A percentile compares a stretch with the other conserved stretches of the same genome.
Evolutionary conservation across 768 basidiomycete species (phyloP).

Genomic region (Mycena albidolilacea): DNA sequence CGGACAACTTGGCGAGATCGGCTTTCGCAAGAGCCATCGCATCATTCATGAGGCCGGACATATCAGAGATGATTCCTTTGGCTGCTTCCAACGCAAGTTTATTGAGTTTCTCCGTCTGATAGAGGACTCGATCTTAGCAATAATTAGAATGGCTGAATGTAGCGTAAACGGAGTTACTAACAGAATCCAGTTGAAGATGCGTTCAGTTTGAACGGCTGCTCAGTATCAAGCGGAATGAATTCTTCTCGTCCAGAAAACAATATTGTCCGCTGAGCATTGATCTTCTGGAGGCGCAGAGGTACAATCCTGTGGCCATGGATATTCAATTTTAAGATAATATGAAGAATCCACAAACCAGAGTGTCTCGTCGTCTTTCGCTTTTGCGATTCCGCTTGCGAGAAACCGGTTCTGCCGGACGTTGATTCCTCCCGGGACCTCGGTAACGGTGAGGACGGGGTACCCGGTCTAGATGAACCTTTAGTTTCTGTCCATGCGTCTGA

Average conservation of each 20-base stretch:
- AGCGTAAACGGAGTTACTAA: conserved; percentile 46
- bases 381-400: conserved; percentile 74
- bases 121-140: conserved; percentile 72
- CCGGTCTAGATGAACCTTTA: conserved; percentile 78
- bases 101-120: conserved; percentile 68
- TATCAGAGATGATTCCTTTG: conserved; percentile 66
- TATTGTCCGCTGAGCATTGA: conserved; percentile 43
- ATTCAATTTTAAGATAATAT: background rate
- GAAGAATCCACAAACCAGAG: conserved; percentile 68
- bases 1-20: conserved; percentile 70
- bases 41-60: conserved; percentile 79
- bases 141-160: background rate
- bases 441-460: conserved; percentile 79
- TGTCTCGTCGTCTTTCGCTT: conserved; percentile 76
- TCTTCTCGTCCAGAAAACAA: conserved; percentile 68
- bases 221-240: conserved; percentile 66
- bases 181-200: conserved; percentile 79
- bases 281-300: conserved; percentile 12
- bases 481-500: conserved; percentile 60
- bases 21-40: conserved; percentile 72
- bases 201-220: conserved; percentile 77
- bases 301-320: conserved; percentile 11
- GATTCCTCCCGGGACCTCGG: conserved; percentile 68
- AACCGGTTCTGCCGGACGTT: conserved; percentile 79
- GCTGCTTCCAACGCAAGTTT: conserved; percentile 73